Evolutionary conservation across 2,329 filamentous ascomycete genomes (phyloP).

Genomic region (Zymoseptoria ardabiliae): DNA sequence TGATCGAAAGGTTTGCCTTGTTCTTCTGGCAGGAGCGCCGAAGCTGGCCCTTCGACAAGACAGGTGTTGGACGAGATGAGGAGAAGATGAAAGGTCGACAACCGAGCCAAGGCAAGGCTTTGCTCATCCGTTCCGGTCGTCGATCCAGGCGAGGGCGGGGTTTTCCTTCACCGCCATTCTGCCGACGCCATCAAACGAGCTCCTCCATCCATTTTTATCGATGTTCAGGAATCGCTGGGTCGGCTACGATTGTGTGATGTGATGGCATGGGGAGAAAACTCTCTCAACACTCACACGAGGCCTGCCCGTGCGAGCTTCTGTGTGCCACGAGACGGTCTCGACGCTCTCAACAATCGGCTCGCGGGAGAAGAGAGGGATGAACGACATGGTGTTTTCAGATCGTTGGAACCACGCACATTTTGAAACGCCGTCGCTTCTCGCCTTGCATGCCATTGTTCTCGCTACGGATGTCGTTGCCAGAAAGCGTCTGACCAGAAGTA

Average conservation of each 20-base stretch:
- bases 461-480: constrained; percentile 1
- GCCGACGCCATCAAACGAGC: neutral
- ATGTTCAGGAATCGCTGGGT: neutral
- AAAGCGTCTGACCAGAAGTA: neutral
- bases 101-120: neutral
- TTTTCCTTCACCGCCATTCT: neutral
- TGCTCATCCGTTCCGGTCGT: neutral
- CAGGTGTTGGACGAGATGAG: neutral
- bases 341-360: neutral
- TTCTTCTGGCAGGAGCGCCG: neutral
- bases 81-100: neutral
- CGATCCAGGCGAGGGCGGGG: neutral
- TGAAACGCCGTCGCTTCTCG: neutral
- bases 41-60: neutral
- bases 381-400: neutral
- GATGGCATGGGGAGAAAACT: neutral
- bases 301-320: neutral
- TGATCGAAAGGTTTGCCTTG: neutral
- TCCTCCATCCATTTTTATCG: neutral
- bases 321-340: neutral
- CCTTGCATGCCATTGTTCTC: constrained; percentile 15
- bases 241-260: neutral
- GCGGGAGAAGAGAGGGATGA: neutral
- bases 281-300: neutral
- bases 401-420: neutral